phyloP scores from a whole-genome alignment of 352 stramenopile species.

The Phytophthora sp. region DNA sequence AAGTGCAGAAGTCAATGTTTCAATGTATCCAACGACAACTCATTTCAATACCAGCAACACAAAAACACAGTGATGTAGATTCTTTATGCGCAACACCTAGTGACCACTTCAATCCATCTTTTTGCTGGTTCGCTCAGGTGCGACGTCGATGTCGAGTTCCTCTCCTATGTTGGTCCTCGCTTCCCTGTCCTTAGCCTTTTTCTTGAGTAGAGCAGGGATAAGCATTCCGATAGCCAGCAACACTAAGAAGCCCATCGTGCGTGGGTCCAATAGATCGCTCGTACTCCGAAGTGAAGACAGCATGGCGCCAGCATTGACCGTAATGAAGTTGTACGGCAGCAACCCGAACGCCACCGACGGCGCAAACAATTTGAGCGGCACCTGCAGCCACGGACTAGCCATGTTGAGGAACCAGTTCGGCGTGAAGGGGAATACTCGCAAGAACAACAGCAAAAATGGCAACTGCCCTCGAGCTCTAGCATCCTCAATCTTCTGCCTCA shows the following conservation, averaged over 20 bases:
- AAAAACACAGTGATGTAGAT: slow-evolving; percentile 1
- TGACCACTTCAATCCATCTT: slow-evolving; percentile 24
- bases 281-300: slow-evolving; percentile 71
- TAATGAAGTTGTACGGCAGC: slow-evolving; percentile 87
- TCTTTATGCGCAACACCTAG: slow-evolving; percentile 1
- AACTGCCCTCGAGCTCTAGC: slow-evolving; percentile 53
- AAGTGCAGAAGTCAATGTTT: too few relatives aligned
- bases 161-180: background rate
- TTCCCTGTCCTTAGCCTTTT: slow-evolving; percentile 20
- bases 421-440: slow-evolving; percentile 84
- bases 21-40: background rate
- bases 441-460: slow-evolving; percentile 70
- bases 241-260: slow-evolving; percentile 62
- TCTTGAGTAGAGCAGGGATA: slow-evolving; percentile 69
- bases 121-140: slow-evolving; percentile 13
- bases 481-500: slow-evolving; percentile 62
- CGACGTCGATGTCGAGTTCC: background rate
- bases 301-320: slow-evolving; percentile 78
- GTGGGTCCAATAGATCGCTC: slow-evolving; percentile 66
- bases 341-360: slow-evolving; percentile 70
- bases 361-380: slow-evolving; percentile 72
- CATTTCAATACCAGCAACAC: too few relatives aligned
- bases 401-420: slow-evolving; percentile 90
- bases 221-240: slow-evolving; percentile 72
- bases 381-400: slow-evolving; percentile 76